Evolutionary conservation across 2,329 filamentous ascomycete genomes (phyloP).

Genomic region (Coniochaeta sp.): DNA sequence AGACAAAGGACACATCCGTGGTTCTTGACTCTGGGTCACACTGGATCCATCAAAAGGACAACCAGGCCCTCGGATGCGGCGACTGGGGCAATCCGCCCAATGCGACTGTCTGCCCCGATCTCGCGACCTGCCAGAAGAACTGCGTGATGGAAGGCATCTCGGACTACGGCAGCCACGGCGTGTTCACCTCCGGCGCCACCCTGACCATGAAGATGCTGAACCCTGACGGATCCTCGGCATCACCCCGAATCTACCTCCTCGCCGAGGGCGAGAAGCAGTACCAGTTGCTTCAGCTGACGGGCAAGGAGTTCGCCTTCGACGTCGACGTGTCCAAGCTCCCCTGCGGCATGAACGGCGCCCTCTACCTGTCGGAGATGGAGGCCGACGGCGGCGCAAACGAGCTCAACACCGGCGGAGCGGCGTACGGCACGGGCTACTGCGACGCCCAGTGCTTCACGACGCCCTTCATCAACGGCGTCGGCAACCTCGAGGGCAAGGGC

Average conservation of each 20-base stretch:
- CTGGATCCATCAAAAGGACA: constrained; percentile 31
- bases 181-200: constrained; percentile 21
- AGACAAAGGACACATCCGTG: constrained; percentile 34
- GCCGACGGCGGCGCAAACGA: constrained; percentile 45
- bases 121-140: constrained; percentile 41
- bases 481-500: constrained; percentile 26
- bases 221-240: constrained; percentile 11
- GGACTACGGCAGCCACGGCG: constrained; percentile 32
- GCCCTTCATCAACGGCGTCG: constrained; percentile 15
- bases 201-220: constrained; percentile 22
- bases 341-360: constrained; percentile 56
- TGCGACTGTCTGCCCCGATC: constrained; percentile 37
- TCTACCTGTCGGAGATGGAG: constrained; percentile 52
- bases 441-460: constrained; percentile 15
- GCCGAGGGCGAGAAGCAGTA: constrained; percentile 43
- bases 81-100: constrained; percentile 27
- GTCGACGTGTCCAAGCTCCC: constrained; percentile 53
- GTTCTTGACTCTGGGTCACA: constrained; percentile 42
- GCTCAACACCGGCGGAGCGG: constrained; percentile 43
- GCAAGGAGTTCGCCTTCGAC: constrained; percentile 55
- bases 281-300: constrained; percentile 46
- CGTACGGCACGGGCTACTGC: constrained; percentile 37
- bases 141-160: constrained; percentile 44
- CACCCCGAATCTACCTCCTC: constrained; percentile 48
- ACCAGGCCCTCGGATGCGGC: constrained; percentile 22